Percentiles rank a stretch among this genome's conserved stretches.
These are phyloP conservation scores for Colletotrichum sansevieriae DNA, from an alignment of 2,329 filamentous ascomycete genomes.

Conservation along the genomic window DNA sequence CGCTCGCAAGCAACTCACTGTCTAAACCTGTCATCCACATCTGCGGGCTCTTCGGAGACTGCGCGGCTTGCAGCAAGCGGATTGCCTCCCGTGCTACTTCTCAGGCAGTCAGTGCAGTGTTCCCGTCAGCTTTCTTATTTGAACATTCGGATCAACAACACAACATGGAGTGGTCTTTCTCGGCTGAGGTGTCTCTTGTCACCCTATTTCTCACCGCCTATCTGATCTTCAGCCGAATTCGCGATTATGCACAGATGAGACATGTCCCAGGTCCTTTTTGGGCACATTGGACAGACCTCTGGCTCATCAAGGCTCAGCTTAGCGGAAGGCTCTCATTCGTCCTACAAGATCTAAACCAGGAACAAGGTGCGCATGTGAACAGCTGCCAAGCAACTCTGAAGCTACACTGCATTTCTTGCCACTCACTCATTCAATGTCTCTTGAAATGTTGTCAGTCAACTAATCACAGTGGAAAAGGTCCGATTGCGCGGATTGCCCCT, in stretches of 20 bases:
- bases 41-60: background rate
- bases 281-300: conserved; percentile 48
- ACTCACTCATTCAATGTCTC: too few relatives aligned
- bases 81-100: too few relatives aligned
- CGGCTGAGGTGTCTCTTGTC: background rate
- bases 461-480: conserved; percentile 40
- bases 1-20: background rate
- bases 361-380: conserved; percentile 43
- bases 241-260: conserved; percentile 42
- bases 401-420: background rate
- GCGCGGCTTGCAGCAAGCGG: background rate
- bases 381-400: too few relatives aligned
- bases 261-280: conserved; percentile 48
- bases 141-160: background rate
- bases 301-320: conserved; percentile 45
- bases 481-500: conserved; percentile 47
- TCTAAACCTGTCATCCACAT: background rate
- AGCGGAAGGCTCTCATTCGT: conserved; percentile 46
- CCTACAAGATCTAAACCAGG: conserved; percentile 43
- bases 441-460: too few relatives aligned
- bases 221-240: conserved; percentile 10
- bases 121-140: background rate
- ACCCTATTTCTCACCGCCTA: conserved; percentile 1
- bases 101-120: too few relatives aligned
- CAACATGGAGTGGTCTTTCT: conserved; percentile 6